phyloP scores from a whole-genome alignment of 495 filamentous ascomycete species.

The Aspergillus hancockii region DNA sequence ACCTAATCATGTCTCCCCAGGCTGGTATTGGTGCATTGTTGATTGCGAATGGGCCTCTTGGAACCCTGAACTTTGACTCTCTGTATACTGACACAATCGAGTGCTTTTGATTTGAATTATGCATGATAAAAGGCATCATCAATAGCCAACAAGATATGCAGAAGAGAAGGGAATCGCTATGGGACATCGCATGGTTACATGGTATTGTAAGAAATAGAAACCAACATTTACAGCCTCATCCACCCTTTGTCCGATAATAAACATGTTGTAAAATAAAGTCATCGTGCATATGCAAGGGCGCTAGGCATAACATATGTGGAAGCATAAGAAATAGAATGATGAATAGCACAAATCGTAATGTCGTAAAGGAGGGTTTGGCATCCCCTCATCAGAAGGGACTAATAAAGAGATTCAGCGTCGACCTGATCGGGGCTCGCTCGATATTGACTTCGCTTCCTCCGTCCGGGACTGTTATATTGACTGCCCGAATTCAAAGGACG shows the following conservation, averaged over 20 bases:
- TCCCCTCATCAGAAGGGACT: slow-evolving; percentile 15
- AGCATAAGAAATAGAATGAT: slow-evolving; percentile 5
- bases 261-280: slow-evolving; percentile 6
- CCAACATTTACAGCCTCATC: slow-evolving; percentile 17
- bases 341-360: slow-evolving; percentile 18
- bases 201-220: slow-evolving; percentile 9
- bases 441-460: slow-evolving; percentile 46
- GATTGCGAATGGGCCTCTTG: neutral
- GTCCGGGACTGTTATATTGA: slow-evolving; percentile 48
- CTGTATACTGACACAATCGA: neutral
- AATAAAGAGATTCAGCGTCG: slow-evolving; percentile 43
- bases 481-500: slow-evolving; percentile 51
- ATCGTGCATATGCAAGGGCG: slow-evolving; percentile 3
- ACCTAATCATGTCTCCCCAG: neutral
- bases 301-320: slow-evolving; percentile 12
- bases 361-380: slow-evolving; percentile 8
- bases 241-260: slow-evolving; percentile 4
- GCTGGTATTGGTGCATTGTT: neutral
- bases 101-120: slow-evolving; percentile 6
- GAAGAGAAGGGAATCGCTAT: slow-evolving; percentile 25
- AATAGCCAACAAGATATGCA: slow-evolving; percentile 17
- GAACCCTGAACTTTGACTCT: neutral
- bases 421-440: slow-evolving; percentile 51
- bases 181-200: slow-evolving; percentile 21
- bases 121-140: neutral